Evolutionary conservation across 1,284 basidiomycete species (phyloP), one percentile per base, ranked within the genome.

Genomic region (Sporisorium sorghi): DNA sequence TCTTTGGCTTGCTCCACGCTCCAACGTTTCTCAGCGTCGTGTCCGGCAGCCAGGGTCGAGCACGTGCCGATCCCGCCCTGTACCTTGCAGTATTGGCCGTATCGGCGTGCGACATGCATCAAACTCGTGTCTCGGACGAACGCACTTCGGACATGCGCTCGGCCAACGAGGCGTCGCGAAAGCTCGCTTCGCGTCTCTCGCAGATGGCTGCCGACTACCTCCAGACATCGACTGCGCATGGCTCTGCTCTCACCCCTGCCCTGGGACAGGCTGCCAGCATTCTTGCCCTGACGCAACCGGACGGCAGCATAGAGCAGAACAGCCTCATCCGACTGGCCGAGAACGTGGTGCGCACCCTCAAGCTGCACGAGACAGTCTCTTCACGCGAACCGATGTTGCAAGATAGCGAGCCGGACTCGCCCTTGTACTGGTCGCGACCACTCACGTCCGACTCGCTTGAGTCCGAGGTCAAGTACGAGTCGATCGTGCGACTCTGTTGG

Each of bases 381-480:
- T 48, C 50, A 19, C 59, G 73, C 21, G 73, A 75, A 43, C 63
- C 67, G 10, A 37, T 67, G 14, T 24, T 70, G 52, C 59, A 61
- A 23, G 62, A 70, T 26, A 60, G 62, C 54, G 73, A 75, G 47
- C 73, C 73, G 8, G 64, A 71, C 23, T 72, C 68, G 50, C 57
- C 57, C 24, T 37, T 68, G 15, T 76, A 76, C 44, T 76, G 69
- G 68, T 63, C 64, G 7, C n/a, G 69, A 24, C 73, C 73, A 5
- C 26, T 72, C 21, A 53, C 64, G 7, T 68, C 68, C 28, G 54
- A 58, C 15, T 68, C 68, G 15, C 57, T 68, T 23, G 69, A 76
- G 58, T 54, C 69, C 14, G 73, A 76, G 39, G 57, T 76, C 64
- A 76, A 72, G 73, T 76, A 72, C 52, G 73, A 76, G 15, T 76